These are phyloP conservation scores for Plasmodium falciparum DNA, from an alignment of 169 alveolate species.

Conservation along the genomic window DNA sequence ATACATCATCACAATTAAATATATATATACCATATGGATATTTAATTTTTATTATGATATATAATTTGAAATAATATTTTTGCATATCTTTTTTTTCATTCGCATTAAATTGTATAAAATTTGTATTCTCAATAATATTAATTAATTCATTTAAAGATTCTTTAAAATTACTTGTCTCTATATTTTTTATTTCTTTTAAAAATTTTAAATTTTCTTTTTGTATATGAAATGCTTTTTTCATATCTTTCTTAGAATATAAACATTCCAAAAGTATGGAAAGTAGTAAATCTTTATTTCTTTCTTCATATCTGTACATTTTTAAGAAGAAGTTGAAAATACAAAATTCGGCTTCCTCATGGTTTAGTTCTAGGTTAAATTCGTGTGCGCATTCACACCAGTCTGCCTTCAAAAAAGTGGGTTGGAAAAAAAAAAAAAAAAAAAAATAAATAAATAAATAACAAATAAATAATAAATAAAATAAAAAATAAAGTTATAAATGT, in stretches of 20 bases:
- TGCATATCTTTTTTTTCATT: constrained; percentile 6
- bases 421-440: background rate
- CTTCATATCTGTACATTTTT: constrained; percentile 69
- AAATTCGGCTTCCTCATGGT: constrained; percentile 38
- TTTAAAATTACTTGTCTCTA: constrained; percentile 59
- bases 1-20: constrained; percentile 63
- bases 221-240: constrained; percentile 31
- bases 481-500: background rate
- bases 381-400: constrained; percentile 75
- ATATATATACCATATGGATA: constrained; percentile 39
- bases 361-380: constrained; percentile 52
- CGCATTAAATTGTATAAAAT: constrained; percentile 29
- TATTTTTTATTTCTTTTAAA: constrained; percentile 70
- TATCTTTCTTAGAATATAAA: constrained; percentile 36
- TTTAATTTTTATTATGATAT: constrained; percentile 44
- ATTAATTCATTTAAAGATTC: constrained; percentile 64
- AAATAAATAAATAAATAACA: background rate
- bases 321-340: constrained; percentile 65
- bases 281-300: constrained; percentile 57
- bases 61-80: constrained; percentile 55
- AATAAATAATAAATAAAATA: background rate
- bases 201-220: constrained; percentile 38
- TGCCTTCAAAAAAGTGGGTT: constrained; percentile 24
- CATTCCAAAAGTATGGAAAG: constrained; percentile 52
- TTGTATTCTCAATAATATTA: constrained; percentile 49